Evolutionary conservation across 2,329 filamentous ascomycete genomes (phyloP), one percentile per base, ranked within the genome.

Genomic region (Beauveria varroae): DNA sequence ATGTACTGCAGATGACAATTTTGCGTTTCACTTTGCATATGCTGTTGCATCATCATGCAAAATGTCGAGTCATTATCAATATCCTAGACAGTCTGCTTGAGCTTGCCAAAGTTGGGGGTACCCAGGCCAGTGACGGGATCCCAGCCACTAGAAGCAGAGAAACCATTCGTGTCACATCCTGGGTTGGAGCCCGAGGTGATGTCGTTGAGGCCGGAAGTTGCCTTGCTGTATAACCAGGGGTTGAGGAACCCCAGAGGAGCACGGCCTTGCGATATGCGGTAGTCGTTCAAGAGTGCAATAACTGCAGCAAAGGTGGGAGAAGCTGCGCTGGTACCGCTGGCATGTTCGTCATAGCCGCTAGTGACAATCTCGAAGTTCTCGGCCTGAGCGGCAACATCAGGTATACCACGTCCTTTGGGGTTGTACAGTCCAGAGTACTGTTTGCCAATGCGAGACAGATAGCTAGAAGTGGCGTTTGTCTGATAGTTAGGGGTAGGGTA

Each of bases 161-260:
- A 50, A 22, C 41, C 40, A 1, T 43, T 50, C 20, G 57, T 64
- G 53, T 65, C 41, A 40, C 65, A 67, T 16, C 60, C 65, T 30
- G 61, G 62, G 51, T 60, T 61, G 43, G 24, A 34, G 2, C 65
- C 68, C 2, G 50, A 60, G 14, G 61, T 63, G 26, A 69, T 65
- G n/a, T 69, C 67, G 2, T 62, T 65, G 26, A 70, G 60, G 20
- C 55, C 65, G 30, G 59, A 41, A 57, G 61, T 51, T 18, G 64
- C 63, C 20, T 60, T 62, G 50, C 67, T 68, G 65, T 76, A 76
- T 51, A 76, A 64, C 69, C 70, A 73, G 0, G 77, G 77, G 61
- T 79, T 79, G 5, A 79, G 67, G 62, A 79, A 80, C 1, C 78
- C 77, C 20, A 79, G 67, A 1, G 75, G 69, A 1, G 71, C 53